phyloP scores from a whole-genome alignment of 306 rosid genomes.

The Prunus davidiana region DNA sequence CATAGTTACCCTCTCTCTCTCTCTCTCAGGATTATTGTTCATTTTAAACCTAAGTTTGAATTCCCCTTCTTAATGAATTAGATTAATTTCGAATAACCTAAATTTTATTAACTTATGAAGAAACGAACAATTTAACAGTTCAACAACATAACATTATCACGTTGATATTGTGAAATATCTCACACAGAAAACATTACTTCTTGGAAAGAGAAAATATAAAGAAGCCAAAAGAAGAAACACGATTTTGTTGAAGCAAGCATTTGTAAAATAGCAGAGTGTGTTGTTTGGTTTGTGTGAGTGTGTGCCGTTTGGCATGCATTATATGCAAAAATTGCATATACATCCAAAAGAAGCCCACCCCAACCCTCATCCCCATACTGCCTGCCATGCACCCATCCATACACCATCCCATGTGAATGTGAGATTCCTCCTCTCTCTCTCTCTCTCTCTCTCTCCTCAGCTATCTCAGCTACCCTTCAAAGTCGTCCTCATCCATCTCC shows the following conservation, averaged over 20 bases:
- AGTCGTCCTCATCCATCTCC: neutral
- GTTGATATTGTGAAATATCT: neutral
- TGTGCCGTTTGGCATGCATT: neutral
- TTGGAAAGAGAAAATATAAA: neutral
- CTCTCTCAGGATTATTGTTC: too few species aligned
- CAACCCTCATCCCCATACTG: neutral
- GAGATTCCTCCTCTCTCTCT: neutral
- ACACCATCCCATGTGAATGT: constrained; percentile 20
- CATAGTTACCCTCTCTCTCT: constrained; percentile 7
- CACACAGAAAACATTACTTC: constrained; percentile 6
- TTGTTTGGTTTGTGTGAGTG: neutral
- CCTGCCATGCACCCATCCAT: neutral
- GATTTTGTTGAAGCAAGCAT: neutral
- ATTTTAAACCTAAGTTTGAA: too few species aligned
- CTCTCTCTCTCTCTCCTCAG: neutral
- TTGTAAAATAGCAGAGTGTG: neutral
- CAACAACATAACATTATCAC: neutral
- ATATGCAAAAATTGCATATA: neutral
- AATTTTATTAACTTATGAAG: too few species aligned
- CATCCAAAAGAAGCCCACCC: neutral
- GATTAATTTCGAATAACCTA: too few species aligned
- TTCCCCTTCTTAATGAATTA: too few species aligned
- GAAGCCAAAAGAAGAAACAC: neutral
- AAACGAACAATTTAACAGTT: neutral
- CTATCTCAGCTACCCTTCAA: constrained; percentile 5